Evolutionary conservation across 306 rosid species (phyloP), one percentile per base, ranked within the genome.

Genomic region (Nissolia schottii): DNA sequence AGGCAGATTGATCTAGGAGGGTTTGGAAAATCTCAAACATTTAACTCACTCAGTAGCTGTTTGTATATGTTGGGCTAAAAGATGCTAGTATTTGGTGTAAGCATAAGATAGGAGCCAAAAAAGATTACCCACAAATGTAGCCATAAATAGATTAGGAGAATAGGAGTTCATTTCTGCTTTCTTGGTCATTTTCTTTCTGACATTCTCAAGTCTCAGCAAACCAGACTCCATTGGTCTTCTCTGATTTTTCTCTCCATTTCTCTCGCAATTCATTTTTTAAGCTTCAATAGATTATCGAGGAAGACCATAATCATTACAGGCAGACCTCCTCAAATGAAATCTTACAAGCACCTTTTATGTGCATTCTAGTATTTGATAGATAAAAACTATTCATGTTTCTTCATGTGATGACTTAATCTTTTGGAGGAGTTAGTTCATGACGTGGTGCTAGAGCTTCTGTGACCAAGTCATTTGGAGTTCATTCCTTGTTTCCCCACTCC

Each of bases 1-100:
- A 31, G 41, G 50, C 49, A 54, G 67, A 40, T 37, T 38, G 57
- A 72, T 34, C 72, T 22, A 45, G 50, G 71, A 43, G 46, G 77
- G 71, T 71, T 64, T 38, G 23, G 61, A 56, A 63, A 35, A 48
- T 31, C 24, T 24, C 25, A 23, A 59, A 72, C 60, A 48, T 25
- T 59, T 53, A 9, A 40, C 49, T 48, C 34, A 40, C 49, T 48
- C 34, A 16, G 6, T 59, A 58, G 46, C 51, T 60, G 56, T 43
- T 71, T 68, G 38, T 27, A 71, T 54, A 25, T 64, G 41, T 34
- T 68, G 19, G 23, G 67, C 61, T 64, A 34, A 64, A 71, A 38
- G 63, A 51, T 28, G 48, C 49, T 18, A 6, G 48, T 9, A 37
- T 25, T 59, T 2, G n/a, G n/a, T n/a, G n/a, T n/a, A n/a, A 48